Evolutionary conservation across 2,329 filamentous ascomycete species (phyloP).

Genomic region (Penicillium corylophilum): DNA sequence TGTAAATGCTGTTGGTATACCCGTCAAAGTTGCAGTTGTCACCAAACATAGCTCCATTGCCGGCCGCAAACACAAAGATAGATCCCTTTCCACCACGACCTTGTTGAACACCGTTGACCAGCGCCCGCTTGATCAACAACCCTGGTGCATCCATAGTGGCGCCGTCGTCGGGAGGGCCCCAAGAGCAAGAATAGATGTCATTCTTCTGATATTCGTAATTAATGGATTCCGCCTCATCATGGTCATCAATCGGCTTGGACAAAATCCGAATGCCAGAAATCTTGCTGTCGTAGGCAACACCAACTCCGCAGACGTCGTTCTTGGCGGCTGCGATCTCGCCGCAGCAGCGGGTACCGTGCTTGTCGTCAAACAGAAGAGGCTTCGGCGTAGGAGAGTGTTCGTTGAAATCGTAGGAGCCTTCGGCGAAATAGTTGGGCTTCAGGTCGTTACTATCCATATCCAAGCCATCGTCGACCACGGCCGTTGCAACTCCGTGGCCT

Average conservation of each 20-base stretch:
- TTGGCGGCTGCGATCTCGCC: constrained; percentile 90
- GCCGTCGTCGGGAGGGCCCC: constrained; percentile 94
- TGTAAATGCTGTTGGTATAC: constrained; percentile 99
- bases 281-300: constrained; percentile 87
- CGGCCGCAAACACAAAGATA: constrained; percentile 94
- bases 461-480: constrained; percentile 92
- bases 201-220: constrained; percentile 91
- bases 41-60: constrained; percentile 80
- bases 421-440: constrained; percentile 88
- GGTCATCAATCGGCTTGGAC: constrained; percentile 84
- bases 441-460: constrained; percentile 95
- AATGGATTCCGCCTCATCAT: constrained; percentile 87
- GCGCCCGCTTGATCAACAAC: constrained; percentile 81
- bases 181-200: constrained; percentile 97
- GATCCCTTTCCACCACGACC: constrained; percentile 81
- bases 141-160: constrained; percentile 91
- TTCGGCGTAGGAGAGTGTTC: constrained; percentile 75
- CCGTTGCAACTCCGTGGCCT: constrained; percentile 82
- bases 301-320: constrained; percentile 93
- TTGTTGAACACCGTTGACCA: constrained; percentile 88
- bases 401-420: constrained; percentile 95
- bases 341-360: constrained; percentile 89
- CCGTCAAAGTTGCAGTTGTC: constrained; percentile 99
- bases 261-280: constrained; percentile 91
- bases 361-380: constrained; percentile 80